Base-by-base conservation (phyloP, 2,329 filamentous ascomycete genomes). In the Mycogone perniciosa region DNA sequence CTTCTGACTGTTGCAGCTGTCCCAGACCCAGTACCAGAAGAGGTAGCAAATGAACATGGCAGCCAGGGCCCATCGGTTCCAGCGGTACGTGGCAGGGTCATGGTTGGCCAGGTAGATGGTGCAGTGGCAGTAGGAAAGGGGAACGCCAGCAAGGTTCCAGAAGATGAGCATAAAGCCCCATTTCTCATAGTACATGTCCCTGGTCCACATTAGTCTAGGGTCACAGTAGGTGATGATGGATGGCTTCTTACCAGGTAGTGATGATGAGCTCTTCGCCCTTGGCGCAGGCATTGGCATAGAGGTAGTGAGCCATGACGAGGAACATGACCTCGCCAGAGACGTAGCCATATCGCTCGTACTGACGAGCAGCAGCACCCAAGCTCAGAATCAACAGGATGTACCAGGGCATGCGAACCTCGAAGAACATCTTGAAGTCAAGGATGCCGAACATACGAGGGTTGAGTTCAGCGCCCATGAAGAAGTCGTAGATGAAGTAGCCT, bases 151-250 rank as follows among this genome's bases (percentile, higher is more conserved):
- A 66, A 96, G 76, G 71, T 96, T 96, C 90, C 90, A 96, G 81
- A 96, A 96, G 69, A 95, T 95, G 59, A 96, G 81, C 90, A 96
- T 96, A 76, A 96, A 96, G 47, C 90, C 90, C 82, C 88, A 91
- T 73, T 96, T 96, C 76, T 96, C 90, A 62, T 89, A 92, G 76
- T 95, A 95, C 86, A 96, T 95, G 63, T 96, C 90, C 86, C 67
- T 69, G 39, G 7, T 8, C 7, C 6, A 30, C 5, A 44, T 55
- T 44, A 56, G 35, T 11, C n/a, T 7, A n/a, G 42, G 10, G 7
- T 31, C 5, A 29, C 29, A 30, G 7, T 11, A 10, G 11, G 3
- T 7, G 11, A 30, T 2, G 13, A 13, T 7, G 31, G 26, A 31
- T 6, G 6, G n/a, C n/a, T 26, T 10, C 65, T 62, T 65, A 70